These are phyloP conservation scores for Lycium ferocissimum DNA, from an alignment of 257 asterid genomes.

Conservation along the genomic window DNA sequence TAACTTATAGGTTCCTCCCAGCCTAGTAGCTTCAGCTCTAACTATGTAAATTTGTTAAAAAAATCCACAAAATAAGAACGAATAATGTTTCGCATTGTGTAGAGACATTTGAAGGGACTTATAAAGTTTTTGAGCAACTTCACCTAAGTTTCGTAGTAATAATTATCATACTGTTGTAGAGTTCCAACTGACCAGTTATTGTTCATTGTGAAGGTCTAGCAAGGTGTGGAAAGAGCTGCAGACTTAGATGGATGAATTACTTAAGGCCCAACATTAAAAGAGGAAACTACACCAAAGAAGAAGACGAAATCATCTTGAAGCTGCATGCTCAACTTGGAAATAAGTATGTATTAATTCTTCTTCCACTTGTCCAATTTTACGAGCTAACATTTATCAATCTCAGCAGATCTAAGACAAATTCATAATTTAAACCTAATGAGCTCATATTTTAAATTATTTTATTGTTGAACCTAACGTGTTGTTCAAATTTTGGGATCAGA, in stretches of 20 bases:
- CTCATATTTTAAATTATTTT: not conserved
- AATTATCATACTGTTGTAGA: not conserved
- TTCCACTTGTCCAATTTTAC: not conserved
- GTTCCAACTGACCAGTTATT: not conserved
- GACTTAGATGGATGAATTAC: slow-evolving; percentile 40
- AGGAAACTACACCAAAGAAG: slow-evolving; percentile 35
- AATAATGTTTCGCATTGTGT: too few species aligned
- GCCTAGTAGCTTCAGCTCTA: too few species aligned
- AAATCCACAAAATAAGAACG: too few species aligned
- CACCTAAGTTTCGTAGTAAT: not conserved
- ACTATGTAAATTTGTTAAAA: too few species aligned
- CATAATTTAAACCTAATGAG: not conserved
- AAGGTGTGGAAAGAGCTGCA: slow-evolving; percentile 39
- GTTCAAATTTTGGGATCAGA: not conserved
- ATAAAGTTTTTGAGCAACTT: too few species aligned
- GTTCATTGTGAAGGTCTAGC: slow-evolving; percentile 29
- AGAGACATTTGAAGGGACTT: too few species aligned
- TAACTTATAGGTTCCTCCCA: too few species aligned
- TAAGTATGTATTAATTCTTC: not conserved
- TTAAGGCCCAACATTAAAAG: slow-evolving; percentile 30
- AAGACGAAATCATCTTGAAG: slow-evolving; percentile 29
- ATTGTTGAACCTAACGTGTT: not conserved
- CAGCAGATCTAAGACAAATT: not conserved
- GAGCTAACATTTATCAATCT: not conserved
- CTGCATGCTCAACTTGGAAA: slow-evolving; percentile 35